Evolutionary conservation across 2,329 filamentous ascomycete species (phyloP).

Genomic region (Clarireedia paspali): DNA sequence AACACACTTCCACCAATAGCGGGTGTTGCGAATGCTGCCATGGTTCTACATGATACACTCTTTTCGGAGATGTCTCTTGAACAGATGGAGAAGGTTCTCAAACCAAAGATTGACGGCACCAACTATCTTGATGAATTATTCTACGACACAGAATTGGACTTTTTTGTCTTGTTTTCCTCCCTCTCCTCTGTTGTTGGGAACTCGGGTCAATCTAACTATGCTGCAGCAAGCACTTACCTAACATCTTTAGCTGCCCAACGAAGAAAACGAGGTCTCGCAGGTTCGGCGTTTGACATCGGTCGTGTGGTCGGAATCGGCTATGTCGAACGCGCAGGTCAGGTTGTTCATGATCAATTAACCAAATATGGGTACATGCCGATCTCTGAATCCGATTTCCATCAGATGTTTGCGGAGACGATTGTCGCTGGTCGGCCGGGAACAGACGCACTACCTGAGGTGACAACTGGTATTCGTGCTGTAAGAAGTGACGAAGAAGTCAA

Average conservation of each 20-base stretch:
- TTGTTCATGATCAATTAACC: background rate
- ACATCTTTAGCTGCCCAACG: constrained; percentile 35
- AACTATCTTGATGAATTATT: constrained; percentile 29
- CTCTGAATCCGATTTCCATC: constrained; percentile 34
- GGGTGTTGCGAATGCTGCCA: constrained; percentile 38
- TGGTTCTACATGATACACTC: constrained; percentile 29
- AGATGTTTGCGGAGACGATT: constrained; percentile 36
- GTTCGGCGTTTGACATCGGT: constrained; percentile 44
- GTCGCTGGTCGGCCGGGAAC: constrained; percentile 21
- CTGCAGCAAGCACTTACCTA: constrained; percentile 38
- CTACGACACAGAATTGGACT: constrained; percentile 28
- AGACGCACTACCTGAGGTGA: background rate
- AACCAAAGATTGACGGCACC: constrained; percentile 32
- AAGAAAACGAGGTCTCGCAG: constrained; percentile 33
- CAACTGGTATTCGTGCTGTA: background rate
- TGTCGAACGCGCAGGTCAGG: constrained; percentile 19
- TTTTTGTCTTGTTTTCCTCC: constrained; percentile 35
- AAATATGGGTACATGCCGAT: constrained; percentile 15
- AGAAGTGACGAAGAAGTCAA: background rate
- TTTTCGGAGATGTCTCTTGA: constrained; percentile 24
- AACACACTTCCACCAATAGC: constrained; percentile 24
- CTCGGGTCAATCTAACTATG: constrained; percentile 30
- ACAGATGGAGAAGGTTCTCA: constrained; percentile 19
- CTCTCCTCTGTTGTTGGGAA: constrained; percentile 29
- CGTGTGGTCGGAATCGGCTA: constrained; percentile 37